Evolutionary conservation across 2,329 filamentous ascomycete species (phyloP), one percentile per base, ranked within the genome.

Genomic region (Cercospora citrullina): DNA sequence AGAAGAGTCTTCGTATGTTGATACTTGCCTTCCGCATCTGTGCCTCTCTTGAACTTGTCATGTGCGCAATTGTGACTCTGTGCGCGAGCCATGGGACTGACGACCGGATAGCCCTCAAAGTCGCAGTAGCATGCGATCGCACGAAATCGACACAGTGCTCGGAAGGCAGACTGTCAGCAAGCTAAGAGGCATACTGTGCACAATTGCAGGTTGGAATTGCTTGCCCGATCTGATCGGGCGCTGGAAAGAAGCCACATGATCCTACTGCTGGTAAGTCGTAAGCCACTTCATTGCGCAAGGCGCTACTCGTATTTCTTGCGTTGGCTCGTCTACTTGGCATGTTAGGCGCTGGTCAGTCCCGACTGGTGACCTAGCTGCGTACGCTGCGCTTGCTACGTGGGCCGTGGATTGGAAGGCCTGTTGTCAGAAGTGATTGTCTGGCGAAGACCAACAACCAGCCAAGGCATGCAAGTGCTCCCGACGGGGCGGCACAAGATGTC

Each of bases 231-330:
- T 14, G 60, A 45, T 51, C 33, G 36, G 42, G 33, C 60, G 26
- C 28, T 31, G 55, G 8, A 28, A 36, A 33, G 55, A 8, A 33
- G 28, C 55, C 55, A 58, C 55, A 48, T 18, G 60, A 62, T 62
- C 60, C 60, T n/a, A 21, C 60, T 30, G 23, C 12, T 48, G 36
- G 39, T 10, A n/a, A 31, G 60, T 45, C 18, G 60, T 23, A 62
- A 62, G 60, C 60, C 60, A 48, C 26, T 48, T 16, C 23, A 62
- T 62, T 62, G 60, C 60, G 60, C 60, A 48, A 62, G 55, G n/a
- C 55, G 26, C 55, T 16, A 33, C 55, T 58, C 18, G 55, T 26
- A 18, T 31, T 58, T 33, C 55, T 33, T 33, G 55, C 55, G 18
- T 58, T 58, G 5, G 55, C 12, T n/a, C 30, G 28, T 9, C 55